Evolutionary conservation across 768 basidiomycete genomes (phyloP).

Genomic region (Tricholoma hemisulphureum): DNA sequence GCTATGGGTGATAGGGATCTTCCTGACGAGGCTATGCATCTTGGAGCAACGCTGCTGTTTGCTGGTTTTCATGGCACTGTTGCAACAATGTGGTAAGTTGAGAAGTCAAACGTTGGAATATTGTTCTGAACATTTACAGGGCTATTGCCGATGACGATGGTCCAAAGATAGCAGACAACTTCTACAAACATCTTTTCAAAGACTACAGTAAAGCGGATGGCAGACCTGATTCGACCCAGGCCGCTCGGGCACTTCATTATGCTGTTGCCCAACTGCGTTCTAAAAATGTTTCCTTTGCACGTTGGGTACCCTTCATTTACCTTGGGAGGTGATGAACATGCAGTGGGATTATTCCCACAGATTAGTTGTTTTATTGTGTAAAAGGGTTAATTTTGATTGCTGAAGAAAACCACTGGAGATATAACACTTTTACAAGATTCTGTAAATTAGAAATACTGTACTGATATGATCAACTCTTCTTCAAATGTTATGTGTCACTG

Average conservation of each 20-base stretch:
- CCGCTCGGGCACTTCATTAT: not conserved
- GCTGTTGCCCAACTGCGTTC: not conserved
- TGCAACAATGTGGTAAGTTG: conserved; percentile 40
- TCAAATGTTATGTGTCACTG: too few species aligned
- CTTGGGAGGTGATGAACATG: not conserved
- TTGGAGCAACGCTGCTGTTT: conserved; percentile 34
- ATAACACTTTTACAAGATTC: too few species aligned
- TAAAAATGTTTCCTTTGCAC: not conserved
- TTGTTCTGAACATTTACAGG: not conserved
- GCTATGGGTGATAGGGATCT: conserved; percentile 25
- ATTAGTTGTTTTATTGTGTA: too few species aligned
- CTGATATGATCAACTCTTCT: too few species aligned
- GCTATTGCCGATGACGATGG: not conserved
- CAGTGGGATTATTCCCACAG: not conserved
- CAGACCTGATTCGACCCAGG: not conserved
- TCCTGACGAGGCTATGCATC: conserved; percentile 25
- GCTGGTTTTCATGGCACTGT: conserved; percentile 25
- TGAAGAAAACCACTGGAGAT: too few species aligned
- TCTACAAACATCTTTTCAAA: not conserved
- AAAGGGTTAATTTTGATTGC: too few species aligned
- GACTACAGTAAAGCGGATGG: not conserved
- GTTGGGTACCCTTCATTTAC: conserved; percentile 1
- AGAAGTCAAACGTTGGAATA: not conserved
- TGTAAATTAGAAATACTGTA: too few species aligned
- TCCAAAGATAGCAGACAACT: not conserved